A percentile compares a stretch with the other conserved stretches of the same genome.
These are phyloP conservation scores for Saxophila tyrrhenica DNA, from an alignment of 495 filamentous ascomycete genomes.

Conservation along the genomic window DNA sequence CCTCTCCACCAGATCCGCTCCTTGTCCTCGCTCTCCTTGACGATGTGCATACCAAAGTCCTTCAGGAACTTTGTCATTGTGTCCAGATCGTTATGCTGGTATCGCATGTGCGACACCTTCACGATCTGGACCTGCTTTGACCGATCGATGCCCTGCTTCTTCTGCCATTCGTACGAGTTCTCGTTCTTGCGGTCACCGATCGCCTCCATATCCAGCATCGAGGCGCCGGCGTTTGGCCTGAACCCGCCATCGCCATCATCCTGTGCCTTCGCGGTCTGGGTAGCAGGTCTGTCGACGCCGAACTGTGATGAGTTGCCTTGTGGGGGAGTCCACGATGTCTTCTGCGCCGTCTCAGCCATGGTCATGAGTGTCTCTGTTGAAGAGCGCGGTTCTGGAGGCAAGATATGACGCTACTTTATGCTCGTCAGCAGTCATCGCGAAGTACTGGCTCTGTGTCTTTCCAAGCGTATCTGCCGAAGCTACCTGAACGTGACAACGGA, in stretches of 20 bases:
- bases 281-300: slow-evolving; percentile 8
- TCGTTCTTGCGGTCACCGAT: slow-evolving; percentile 27
- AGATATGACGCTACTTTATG: neutral
- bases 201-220: slow-evolving; percentile 31
- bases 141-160: slow-evolving; percentile 27
- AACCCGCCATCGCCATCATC: slow-evolving; percentile 8
- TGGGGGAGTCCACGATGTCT: neutral
- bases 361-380: neutral
- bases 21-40: slow-evolving; percentile 22
- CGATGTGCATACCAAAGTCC: slow-evolving; percentile 32
- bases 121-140: slow-evolving; percentile 32
- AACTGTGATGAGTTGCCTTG: slow-evolving; percentile 12
- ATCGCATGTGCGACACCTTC: slow-evolving; percentile 38
- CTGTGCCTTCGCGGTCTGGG: neutral
- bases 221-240: slow-evolving; percentile 30
- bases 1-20: slow-evolving; percentile 26
- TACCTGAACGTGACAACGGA: neutral
- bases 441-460: neutral
- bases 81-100: slow-evolving; percentile 38
- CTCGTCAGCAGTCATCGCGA: neutral
- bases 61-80: slow-evolving; percentile 34
- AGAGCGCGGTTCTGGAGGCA: neutral
- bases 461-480: neutral
- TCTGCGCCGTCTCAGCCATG: neutral
- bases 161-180: slow-evolving; percentile 28